phyloP scores from a whole-genome alignment of 177 flowering plant species.

The Vitis hybrid region DNA sequence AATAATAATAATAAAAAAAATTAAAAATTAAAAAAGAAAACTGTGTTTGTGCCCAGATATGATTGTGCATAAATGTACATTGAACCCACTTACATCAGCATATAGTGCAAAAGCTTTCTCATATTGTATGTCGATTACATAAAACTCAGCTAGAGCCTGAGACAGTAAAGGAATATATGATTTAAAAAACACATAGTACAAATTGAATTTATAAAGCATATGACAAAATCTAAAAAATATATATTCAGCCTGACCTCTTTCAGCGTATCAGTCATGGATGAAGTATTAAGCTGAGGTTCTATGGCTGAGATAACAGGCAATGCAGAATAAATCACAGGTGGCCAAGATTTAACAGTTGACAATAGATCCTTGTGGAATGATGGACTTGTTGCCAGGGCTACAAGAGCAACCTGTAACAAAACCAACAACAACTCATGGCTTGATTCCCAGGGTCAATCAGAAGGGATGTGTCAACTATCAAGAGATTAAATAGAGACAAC shows the following conservation, averaged over 20 bases:
- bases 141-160: constrained; percentile 93
- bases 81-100: constrained; percentile 83
- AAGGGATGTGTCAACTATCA: not conserved
- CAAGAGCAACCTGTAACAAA: constrained; percentile 79
- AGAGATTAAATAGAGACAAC: too few relatives aligned
- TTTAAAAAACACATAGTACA: not conserved
- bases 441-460: not conserved
- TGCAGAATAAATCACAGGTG: constrained; percentile 75
- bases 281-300: constrained; percentile 87
- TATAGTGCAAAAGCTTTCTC: constrained; percentile 86
- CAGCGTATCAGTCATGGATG: constrained; percentile 82
- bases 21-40: not conserved
- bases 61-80: not conserved
- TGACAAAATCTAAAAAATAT: not conserved
- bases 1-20: not conserved
- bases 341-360: constrained; percentile 89
- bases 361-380: constrained; percentile 84
- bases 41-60: too few relatives aligned
- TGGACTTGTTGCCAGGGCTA: constrained; percentile 87
- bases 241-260: constrained; percentile 61
- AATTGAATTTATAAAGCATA: not conserved
- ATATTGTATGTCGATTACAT: constrained; percentile 77
- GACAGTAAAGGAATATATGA: constrained; percentile 8
- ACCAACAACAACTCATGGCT: constrained; percentile 14
- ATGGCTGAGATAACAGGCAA: constrained; percentile 85